Evolutionary conservation across 768 basidiomycete genomes (phyloP).

Genomic region (Collybiopsis luxurians): DNA sequence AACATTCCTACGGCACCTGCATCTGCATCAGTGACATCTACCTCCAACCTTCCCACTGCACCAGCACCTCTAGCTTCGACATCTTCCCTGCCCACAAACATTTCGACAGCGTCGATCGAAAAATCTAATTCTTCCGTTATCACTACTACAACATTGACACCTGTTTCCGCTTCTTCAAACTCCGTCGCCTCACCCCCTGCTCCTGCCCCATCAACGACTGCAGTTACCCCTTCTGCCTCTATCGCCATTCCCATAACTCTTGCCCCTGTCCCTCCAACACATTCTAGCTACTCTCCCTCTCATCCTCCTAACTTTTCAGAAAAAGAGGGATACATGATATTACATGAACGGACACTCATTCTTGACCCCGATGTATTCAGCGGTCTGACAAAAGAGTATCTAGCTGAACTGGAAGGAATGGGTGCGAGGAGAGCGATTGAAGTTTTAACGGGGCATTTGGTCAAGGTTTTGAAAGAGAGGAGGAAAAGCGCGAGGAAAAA

Average conservation of each 20-base stretch:
- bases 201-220: slow-evolving; percentile 18
- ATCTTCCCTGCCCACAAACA: slow-evolving; percentile 2
- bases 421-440: slow-evolving; percentile 81
- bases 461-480: slow-evolving; percentile 78
- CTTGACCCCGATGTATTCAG: slow-evolving; percentile 86
- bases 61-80: slow-evolving; percentile 9
- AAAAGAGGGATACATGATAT: slow-evolving; percentile 64
- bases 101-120: background rate
- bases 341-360: slow-evolving; percentile 82
- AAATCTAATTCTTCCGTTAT: slow-evolving; percentile 15
- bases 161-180: slow-evolving; percentile 11
- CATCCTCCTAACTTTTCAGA: slow-evolving; percentile 46
- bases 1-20: slow-evolving; percentile 11
- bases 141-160: slow-evolving; percentile 20
- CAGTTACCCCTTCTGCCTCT: slow-evolving; percentile 44
- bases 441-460: slow-evolving; percentile 82
- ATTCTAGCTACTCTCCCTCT: slow-evolving; percentile 48
- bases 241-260: slow-evolving; percentile 78
- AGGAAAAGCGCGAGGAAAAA: slow-evolving; percentile 33
- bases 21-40: no score
- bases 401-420: slow-evolving; percentile 74
- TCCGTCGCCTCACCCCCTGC: no score
- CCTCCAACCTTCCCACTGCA: slow-evolving; percentile 11
- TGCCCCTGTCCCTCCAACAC: slow-evolving; percentile 65
- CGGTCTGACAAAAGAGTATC: slow-evolving; percentile 67